Base-by-base conservation (phyloP, 768 basidiomycete species). In the Leccinellum rugosiceps region DNA sequence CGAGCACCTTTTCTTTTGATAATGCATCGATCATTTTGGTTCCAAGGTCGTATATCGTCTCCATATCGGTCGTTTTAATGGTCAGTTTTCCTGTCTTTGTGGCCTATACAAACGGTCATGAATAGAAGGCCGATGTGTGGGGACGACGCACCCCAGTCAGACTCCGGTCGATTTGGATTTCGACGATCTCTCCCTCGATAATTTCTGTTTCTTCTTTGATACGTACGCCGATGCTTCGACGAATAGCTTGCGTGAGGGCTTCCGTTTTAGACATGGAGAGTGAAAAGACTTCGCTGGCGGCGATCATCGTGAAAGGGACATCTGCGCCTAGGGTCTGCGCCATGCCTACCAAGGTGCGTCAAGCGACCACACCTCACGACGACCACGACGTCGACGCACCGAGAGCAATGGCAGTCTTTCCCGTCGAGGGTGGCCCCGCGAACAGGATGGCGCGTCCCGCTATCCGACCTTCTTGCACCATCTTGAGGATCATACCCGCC, bases 11-110 rank as follows among this genome's bases (percentile, higher is more conserved):
- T 77, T 98, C 97, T 75, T 98, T 97, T 38, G 93, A 90, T 28
- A 99, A 76, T 4, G 94, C 88, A 63, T 99, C 97, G 50, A 99
- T 98, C 97, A 99, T 98, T 81, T 98, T 99, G 50, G 88, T 92
- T 11, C 97, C 97, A 30, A 98, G 82, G 74, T 99, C 97, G 70
- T 99, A 99, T 31, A 99, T 89, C 5, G 97, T 98, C 77, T 98
- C 97, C 97, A 99, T 98, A 72, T 98, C 96, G 3, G 94, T 97
- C 14, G 94, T 96, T 75, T 98, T 98, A 66, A 99, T 90, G 0
- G 97, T 98, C 58, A 98, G 73, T 71, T 97, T 95, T 3, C 96
- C 97, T 2, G 97, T 98, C 76, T 98, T 98, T 4, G 94, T 97
- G 0, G 95, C 93, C 95, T 97, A 65, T 28, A 54, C 8, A 32